Conservation (phyloP, 495 filamentous ascomycete species). For the Hypoxylon crocopeplum region DNA sequence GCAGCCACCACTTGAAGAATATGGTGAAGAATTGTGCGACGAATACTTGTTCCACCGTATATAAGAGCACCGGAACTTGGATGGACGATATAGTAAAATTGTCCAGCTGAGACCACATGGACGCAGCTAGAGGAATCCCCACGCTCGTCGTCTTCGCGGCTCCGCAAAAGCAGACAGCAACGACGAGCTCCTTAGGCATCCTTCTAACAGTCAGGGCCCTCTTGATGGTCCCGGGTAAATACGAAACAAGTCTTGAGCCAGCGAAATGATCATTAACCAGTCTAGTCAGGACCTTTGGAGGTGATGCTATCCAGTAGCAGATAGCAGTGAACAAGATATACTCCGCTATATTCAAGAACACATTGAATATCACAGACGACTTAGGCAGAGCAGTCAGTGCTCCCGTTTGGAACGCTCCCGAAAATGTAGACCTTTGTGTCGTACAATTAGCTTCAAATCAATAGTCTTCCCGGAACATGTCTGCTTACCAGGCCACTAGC, state of each 20-base stretch:
- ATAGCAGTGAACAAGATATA: slow-evolving; percentile 58
- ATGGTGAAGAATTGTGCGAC: slow-evolving; percentile 63
- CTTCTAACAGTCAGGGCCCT: slow-evolving; percentile 42
- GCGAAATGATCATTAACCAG: slow-evolving; percentile 33
- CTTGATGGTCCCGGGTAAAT: slow-evolving; percentile 27
- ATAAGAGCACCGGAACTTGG: slow-evolving; percentile 60
- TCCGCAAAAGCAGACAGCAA: slow-evolving; percentile 64
- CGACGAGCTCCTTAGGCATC: slow-evolving; percentile 55
- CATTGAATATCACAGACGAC: slow-evolving; percentile 57
- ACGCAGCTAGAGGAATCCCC: slow-evolving; percentile 59
- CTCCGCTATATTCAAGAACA: slow-evolving; percentile 60
- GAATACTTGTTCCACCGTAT: slow-evolving; percentile 64
- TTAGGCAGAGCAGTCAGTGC: slow-evolving; percentile 55
- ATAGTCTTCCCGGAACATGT: neutral
- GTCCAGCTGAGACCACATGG: slow-evolving; percentile 61
- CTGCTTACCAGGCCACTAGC: slow-evolving; percentile 58
- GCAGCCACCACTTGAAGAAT: slow-evolving; percentile 57
- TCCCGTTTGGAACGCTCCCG: slow-evolving; percentile 60
- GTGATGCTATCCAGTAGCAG: slow-evolving; percentile 56
- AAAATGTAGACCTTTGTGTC: slow-evolving; percentile 57
- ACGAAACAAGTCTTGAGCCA: slow-evolving; percentile 22
- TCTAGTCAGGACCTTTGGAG: slow-evolving; percentile 38
- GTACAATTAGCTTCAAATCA: slow-evolving; percentile 7
- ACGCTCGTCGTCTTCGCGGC: slow-evolving; percentile 64
- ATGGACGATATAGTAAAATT: slow-evolving; percentile 58